These are phyloP conservation scores for Diaporthe humulicola DNA, from an alignment of 2,329 filamentous ascomycete genomes.

Conservation along the genomic window DNA sequence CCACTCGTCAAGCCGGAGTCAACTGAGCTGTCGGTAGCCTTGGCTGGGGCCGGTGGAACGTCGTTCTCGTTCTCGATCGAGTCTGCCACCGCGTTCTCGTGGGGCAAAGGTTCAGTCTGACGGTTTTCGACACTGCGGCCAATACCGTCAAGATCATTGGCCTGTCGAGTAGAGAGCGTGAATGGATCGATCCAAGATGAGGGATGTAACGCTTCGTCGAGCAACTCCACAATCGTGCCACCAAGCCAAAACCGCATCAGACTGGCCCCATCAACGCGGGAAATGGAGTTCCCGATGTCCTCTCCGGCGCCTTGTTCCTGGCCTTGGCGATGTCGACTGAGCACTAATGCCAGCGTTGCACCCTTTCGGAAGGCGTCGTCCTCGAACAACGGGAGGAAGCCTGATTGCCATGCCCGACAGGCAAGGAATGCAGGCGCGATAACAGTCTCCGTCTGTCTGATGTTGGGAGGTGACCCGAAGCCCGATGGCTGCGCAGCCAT, in stretches of 20 bases:
- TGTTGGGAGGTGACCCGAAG: not conserved
- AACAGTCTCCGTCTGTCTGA: not conserved
- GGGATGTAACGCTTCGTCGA: not conserved
- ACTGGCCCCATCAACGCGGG: not conserved
- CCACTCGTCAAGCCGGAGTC: not conserved
- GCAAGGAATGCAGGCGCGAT: slow-evolving; percentile 34
- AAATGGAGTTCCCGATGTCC: not conserved
- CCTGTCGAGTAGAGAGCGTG: not conserved
- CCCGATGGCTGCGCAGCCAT: not conserved
- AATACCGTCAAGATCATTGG: too few relatives aligned
- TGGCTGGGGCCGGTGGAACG: not conserved
- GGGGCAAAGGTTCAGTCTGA: too few relatives aligned
- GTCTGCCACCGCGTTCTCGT: not conserved
- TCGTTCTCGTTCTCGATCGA: not conserved
- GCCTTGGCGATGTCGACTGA: not conserved
- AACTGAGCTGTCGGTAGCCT: not conserved
- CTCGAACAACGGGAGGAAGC: slow-evolving; percentile 29
- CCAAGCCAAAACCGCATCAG: slow-evolving; percentile 31
- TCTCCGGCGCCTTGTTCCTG: not conserved
- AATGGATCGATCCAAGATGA: slow-evolving; percentile 31
- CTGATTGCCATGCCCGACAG: slow-evolving; percentile 33
- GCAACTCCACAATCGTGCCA: slow-evolving; percentile 25
- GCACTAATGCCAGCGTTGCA: not conserved
- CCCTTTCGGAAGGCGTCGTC: slow-evolving; percentile 1
- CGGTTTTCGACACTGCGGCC: too few relatives aligned